Evolutionary conservation across 805 yeast genomes (phyloP).

Genomic region (Schizosaccharomyces lindneri): DNA sequence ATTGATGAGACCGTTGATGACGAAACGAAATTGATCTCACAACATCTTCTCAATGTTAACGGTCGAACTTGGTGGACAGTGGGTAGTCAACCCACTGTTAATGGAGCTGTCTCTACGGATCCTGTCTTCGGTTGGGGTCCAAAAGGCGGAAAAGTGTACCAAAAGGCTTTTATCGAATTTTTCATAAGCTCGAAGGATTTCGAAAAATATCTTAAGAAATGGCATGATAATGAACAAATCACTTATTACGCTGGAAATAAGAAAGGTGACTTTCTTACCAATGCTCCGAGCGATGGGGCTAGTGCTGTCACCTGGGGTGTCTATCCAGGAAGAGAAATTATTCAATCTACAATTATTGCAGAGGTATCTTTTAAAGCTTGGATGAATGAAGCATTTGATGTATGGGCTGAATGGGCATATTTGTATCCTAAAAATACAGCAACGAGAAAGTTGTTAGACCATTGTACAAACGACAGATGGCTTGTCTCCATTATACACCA

Average conservation of each 20-base stretch:
- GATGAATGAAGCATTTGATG: constrained; percentile 77
- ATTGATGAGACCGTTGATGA: constrained; percentile 52
- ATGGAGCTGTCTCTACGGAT: constrained; percentile 56
- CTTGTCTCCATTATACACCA: constrained; percentile 75
- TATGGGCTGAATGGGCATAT: constrained; percentile 81
- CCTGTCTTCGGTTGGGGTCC: constrained; percentile 97
- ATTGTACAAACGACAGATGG: constrained; percentile 35
- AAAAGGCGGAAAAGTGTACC: constrained; percentile 61
- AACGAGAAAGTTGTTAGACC: constrained; percentile 36
- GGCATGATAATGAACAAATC: constrained; percentile 23
- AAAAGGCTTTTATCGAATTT: constrained; percentile 80
- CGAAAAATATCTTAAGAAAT: constrained; percentile 31
- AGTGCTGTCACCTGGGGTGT: constrained; percentile 92
- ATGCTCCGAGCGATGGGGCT: constrained; percentile 21
- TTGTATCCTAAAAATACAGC: constrained; percentile 33
- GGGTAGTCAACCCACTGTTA: constrained; percentile 89
- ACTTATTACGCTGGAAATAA: constrained; percentile 58
- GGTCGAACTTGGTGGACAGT: constrained; percentile 48
- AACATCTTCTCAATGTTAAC: constrained; percentile 60
- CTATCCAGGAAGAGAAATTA: constrained; percentile 68
- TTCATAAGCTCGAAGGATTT: constrained; percentile 54
- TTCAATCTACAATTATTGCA: constrained; percentile 81
- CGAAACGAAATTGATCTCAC: constrained; percentile 83
- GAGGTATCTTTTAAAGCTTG: constrained; percentile 84
- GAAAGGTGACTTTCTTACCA: constrained; percentile 32